These are phyloP conservation scores for Datura wrightii DNA, from an alignment of 257 asterid genomes.

Conservation along the genomic window DNA sequence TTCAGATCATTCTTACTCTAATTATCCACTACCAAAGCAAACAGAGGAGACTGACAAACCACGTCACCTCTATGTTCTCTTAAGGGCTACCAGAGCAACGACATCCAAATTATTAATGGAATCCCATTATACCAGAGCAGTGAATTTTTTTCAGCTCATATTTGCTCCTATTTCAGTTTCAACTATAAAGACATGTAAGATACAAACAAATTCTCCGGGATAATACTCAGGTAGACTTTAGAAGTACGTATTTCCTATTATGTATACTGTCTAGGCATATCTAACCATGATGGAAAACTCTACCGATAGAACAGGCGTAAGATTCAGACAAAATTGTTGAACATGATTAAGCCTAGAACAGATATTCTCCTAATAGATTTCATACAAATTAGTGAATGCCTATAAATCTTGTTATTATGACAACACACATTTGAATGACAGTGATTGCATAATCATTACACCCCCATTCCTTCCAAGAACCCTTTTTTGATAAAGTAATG, in stretches of 20 bases:
- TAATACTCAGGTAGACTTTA: background rate
- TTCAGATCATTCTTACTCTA: slow-evolving; percentile 16
- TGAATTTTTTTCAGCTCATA: background rate
- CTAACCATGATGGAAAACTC: background rate
- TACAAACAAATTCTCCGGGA: background rate
- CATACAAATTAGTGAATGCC: slow-evolving; percentile 1
- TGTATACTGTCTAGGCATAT: slow-evolving; percentile 12
- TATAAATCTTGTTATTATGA: background rate
- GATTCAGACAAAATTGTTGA: slow-evolving; percentile 5
- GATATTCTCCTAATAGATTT: background rate
- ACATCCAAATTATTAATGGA: background rate
- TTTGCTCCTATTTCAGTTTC: background rate
- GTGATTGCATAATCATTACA: background rate
- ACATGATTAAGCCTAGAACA: background rate
- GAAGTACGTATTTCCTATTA: background rate
- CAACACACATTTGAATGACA: background rate
- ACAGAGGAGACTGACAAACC: slow-evolving; percentile 21
- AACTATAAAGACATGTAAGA: background rate
- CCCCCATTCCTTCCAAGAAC: slow-evolving; percentile 8
- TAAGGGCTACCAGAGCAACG: slow-evolving; percentile 19
- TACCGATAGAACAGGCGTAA: background rate
- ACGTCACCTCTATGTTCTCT: slow-evolving; percentile 8
- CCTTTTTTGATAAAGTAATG: slow-evolving; percentile 15
- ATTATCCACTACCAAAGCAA: slow-evolving; percentile 3
- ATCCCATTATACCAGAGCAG: background rate